Evolutionary conservation across 441 rosid species (phyloP).

Genomic region (Eutrema salsugineum): DNA sequence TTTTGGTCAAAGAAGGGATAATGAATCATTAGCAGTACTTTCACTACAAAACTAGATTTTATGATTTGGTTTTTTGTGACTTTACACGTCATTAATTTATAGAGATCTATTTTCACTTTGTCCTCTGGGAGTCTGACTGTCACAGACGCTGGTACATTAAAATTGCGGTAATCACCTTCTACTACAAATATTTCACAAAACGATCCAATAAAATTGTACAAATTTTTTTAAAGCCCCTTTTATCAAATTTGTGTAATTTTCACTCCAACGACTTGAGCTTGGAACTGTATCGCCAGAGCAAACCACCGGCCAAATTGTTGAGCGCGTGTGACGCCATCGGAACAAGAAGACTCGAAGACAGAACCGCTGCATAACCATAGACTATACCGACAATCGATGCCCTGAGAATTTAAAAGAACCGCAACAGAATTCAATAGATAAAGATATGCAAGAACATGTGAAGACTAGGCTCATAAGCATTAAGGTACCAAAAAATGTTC

Average conservation of each 20-base stretch:
- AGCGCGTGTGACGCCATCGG: constrained; percentile 82
- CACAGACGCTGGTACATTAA: not conserved
- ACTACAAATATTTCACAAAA: not conserved
- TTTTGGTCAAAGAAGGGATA: too few relatives aligned
- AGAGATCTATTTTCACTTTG: not conserved
- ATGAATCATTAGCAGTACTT: too few relatives aligned
- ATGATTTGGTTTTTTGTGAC: not conserved
- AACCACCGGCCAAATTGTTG: constrained; percentile 78
- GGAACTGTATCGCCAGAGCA: constrained; percentile 63
- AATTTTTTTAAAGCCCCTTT: not conserved
- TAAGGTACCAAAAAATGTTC: not conserved
- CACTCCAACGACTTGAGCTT: constrained; percentile 31
- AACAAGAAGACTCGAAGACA: constrained; percentile 61
- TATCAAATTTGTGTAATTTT: not conserved
- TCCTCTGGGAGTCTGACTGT: too few relatives aligned
- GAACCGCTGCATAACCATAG: constrained; percentile 68
- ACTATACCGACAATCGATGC: constrained; percentile 75
- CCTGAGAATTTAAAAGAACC: constrained; percentile 41
- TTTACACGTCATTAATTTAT: constrained; percentile 4
- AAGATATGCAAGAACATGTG: not conserved
- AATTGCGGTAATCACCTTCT: not conserved
- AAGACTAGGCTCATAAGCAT: not conserved
- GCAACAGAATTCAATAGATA: not conserved
- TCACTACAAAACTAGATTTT: not conserved
- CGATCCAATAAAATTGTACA: not conserved